Percentiles rank a stretch among this genome's conserved stretches.
Conservation (phyloP, 352 stramenopile species). For the Phytophthora pistaciae region DNA sequence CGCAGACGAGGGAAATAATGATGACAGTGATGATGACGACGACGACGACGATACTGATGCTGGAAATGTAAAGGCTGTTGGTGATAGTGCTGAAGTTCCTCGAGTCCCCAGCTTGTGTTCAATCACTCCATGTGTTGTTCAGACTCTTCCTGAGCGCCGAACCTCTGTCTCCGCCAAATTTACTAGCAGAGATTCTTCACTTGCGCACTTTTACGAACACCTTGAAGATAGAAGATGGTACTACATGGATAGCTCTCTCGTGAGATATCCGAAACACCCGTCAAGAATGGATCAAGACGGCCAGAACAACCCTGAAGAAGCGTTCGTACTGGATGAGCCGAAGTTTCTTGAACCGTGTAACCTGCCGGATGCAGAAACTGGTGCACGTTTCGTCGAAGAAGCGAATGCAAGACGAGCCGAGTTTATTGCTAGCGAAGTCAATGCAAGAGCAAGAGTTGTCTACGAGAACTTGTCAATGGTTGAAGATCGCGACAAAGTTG, state of each 20-base stretch:
- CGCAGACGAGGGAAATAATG: constrained; percentile 45
- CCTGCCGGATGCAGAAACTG: constrained; percentile 18
- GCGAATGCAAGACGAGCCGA: constrained; percentile 21
- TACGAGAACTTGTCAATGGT: constrained; percentile 58
- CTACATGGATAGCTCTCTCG: constrained; percentile 29
- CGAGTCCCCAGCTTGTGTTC: constrained; percentile 13
- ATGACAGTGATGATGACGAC: constrained; percentile 55
- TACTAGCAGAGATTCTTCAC: constrained; percentile 7
- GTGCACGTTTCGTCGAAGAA: constrained; percentile 26
- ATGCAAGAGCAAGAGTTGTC: constrained; percentile 51
- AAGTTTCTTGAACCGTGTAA: constrained; percentile 35
- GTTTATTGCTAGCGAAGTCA: constrained; percentile 54
- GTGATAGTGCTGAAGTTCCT: neutral
- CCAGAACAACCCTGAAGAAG: constrained; percentile 32
- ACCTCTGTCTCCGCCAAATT: constrained; percentile 19
- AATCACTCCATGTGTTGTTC: neutral
- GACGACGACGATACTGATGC: constrained; percentile 26
- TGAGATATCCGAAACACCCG: constrained; percentile 48
- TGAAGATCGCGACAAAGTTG: constrained; percentile 18
- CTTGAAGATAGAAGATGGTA: constrained; percentile 41
- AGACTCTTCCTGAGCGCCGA: neutral
- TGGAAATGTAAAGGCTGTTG: constrained; percentile 5
- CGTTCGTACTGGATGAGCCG: constrained; percentile 38
- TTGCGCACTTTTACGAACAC: constrained; percentile 18
- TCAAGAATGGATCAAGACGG: constrained; percentile 24